These are phyloP conservation scores for Ceratocystis cacaofunesta DNA, from an alignment of 2,329 filamentous ascomycete species.

Conservation along the genomic window DNA sequence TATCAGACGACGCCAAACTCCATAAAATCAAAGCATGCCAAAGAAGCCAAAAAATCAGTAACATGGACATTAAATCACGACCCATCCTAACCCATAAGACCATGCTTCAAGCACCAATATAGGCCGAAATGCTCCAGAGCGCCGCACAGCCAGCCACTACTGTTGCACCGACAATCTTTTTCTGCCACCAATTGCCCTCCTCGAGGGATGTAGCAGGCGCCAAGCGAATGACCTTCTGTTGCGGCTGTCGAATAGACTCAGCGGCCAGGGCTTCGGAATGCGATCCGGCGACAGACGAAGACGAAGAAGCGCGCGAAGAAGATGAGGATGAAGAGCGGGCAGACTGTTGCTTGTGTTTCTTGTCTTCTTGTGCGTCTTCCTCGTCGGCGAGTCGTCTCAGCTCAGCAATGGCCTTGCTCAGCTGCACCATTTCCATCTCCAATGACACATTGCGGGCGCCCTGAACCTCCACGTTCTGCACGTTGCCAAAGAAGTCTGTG, in stretches of 20 bases:
- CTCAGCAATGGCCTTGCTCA: slow-evolving; percentile 51
- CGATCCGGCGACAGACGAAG: neutral
- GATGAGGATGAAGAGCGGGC: neutral
- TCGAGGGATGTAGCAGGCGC: slow-evolving; percentile 41
- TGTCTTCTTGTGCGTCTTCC: slow-evolving; percentile 25
- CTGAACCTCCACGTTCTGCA: slow-evolving; percentile 90
- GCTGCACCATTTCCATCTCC: slow-evolving; percentile 61
- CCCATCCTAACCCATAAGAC: neutral
- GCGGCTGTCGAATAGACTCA: slow-evolving; percentile 9
- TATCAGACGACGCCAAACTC: slow-evolving; percentile 1
- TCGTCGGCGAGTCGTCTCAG: slow-evolving; percentile 36
- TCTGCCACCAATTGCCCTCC: slow-evolving; percentile 52
- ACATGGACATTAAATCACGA: neutral
- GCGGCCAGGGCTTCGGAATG: neutral
- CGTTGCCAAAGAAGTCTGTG: slow-evolving; percentile 96
- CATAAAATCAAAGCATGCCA: neutral
- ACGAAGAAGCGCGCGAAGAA: neutral
- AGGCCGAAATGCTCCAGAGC: slow-evolving; percentile 44
- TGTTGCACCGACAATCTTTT: slow-evolving; percentile 47
- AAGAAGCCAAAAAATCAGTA: neutral
- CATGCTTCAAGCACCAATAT: slow-evolving; percentile 25
- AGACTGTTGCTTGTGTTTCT: slow-evolving; percentile 15
- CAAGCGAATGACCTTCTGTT: slow-evolving; percentile 13
- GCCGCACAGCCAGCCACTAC: slow-evolving; percentile 46
- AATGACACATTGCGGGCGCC: slow-evolving; percentile 41